Base-by-base conservation (phyloP, 2,329 filamentous ascomycete species). In the Volutella citrinella region DNA sequence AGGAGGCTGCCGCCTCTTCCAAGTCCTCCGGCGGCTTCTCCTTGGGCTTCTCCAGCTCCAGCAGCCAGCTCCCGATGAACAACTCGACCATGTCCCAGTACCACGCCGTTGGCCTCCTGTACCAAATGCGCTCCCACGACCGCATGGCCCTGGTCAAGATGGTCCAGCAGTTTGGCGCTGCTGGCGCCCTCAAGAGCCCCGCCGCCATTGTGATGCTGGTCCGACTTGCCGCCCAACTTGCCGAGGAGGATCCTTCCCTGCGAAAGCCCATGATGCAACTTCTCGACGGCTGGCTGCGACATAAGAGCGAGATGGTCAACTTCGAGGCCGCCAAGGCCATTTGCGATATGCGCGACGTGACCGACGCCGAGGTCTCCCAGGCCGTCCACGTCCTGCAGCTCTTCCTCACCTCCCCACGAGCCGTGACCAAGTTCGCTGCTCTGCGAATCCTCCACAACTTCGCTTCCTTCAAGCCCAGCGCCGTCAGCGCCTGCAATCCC, bases 291-390 rank as follows among this genome's bases (percentile, higher is more conserved):
- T 97, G 91, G 91, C 70, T 98, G 63, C 81, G 90, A 61, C 91
- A 97, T 67, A 97, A 98, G 82, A 95, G 89, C 65, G 93, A 97
- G 64, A 95, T 95, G 88, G 90, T 98, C 67, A 97, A 96, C 71
- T 96, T 98, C 51, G 93, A 98, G 68, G 93, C 93, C 34, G 93
- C 93, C 46, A 97, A 97, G 75, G 91, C 91, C 32, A 95, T 98
- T 55, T 95, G 90, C 69, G 87, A 95, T 53, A 84, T 97, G 76
- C 80, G 84, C 46, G 89, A 97, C 61, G 84, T 97, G 28, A 90
- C 87, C 37, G 93, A 98, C 58, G 82, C 81, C 35, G 91, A 98
- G 63, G 87, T 94, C 25, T 78, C 84, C 25, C 89, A 95, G 64
- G 90, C 91, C 18, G 88, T 98, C 30, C 90, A 97, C 57, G 88